Conservation (phyloP, 2,329 filamentous ascomycete species). For the Arthrinium puccinioides region DNA sequence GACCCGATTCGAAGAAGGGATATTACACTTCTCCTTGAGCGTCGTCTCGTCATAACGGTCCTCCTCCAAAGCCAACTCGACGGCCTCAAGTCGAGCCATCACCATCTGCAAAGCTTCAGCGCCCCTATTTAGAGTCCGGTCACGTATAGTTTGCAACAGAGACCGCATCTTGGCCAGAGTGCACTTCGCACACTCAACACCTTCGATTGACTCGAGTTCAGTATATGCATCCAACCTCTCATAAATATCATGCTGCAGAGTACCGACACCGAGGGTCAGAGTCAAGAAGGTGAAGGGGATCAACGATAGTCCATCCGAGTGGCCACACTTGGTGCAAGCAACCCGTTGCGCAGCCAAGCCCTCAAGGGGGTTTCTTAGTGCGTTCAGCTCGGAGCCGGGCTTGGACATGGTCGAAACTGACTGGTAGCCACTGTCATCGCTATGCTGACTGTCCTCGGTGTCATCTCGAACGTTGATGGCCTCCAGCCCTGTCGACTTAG, state of each 20-base stretch:
- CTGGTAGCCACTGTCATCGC: slow-evolving; percentile 51
- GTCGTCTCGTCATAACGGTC: slow-evolving; percentile 73
- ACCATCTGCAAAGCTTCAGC: slow-evolving; percentile 40
- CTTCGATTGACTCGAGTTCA: slow-evolving; percentile 75
- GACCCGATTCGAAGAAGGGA: slow-evolving; percentile 59
- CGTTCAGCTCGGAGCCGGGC: slow-evolving; percentile 24
- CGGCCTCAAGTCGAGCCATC: slow-evolving; percentile 51
- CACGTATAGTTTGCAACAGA: slow-evolving; percentile 39
- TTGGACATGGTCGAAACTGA: slow-evolving; percentile 34
- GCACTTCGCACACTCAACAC: slow-evolving; percentile 87
- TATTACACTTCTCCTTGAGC: slow-evolving; percentile 56
- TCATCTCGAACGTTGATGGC: slow-evolving; percentile 29
- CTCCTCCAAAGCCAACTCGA: slow-evolving; percentile 66
- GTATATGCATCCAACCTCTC: slow-evolving; percentile 82
- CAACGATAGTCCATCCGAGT: slow-evolving; percentile 80
- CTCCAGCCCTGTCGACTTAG: slow-evolving; percentile 32
- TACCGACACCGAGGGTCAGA: slow-evolving; percentile 64
- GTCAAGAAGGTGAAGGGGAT: slow-evolving; percentile 94
- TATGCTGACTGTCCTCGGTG: slow-evolving; percentile 35
- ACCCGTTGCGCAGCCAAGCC: slow-evolving; percentile 84
- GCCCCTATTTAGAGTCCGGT: slow-evolving; percentile 25
- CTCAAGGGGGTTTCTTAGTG: slow-evolving; percentile 70
- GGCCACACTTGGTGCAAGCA: slow-evolving; percentile 77
- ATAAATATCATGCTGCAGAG: slow-evolving; percentile 59
- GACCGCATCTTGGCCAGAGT: slow-evolving; percentile 58